Evolutionary conservation across 2,329 filamentous ascomycete species (phyloP), one percentile per base, ranked within the genome.

Genomic region (Aspergillus ochraceoroseus): DNA sequence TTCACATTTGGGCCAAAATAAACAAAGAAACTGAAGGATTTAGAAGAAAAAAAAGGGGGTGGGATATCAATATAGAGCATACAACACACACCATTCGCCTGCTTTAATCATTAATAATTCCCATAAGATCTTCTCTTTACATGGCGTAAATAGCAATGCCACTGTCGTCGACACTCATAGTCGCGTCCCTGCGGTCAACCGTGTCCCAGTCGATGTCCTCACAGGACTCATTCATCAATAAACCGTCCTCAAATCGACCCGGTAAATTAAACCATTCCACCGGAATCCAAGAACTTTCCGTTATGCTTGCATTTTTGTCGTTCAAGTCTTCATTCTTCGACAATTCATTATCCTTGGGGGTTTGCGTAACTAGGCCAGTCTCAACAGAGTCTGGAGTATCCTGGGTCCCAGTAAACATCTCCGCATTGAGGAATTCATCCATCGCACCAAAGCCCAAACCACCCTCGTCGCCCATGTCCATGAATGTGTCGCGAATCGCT

Each of bases 191-290:
- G 7, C 51, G 52, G n/a, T 63, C 58, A 25, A 64, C 43, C 8
- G 52, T 51, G n/a, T 68, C 64, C 64, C 66, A 70, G 38, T 70
- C 62, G 20, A 68, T 53, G 22, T 59, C 57, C 26, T 56, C 49
- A 43, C 57, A 59, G 5, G 56, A 45, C 5, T 61, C 54, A 26
- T 53, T 56, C 44, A 54, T 52, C 15, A 55, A 14, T 30, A 57
- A 41, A 8, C 44, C 48, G 38, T 51, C 48, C 33, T 56, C 56
- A 23, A 57, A 44, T 5, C 53, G 41, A 19, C 57, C 53, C 23
- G 59, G 53, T 7, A 59, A 47, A 48, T 53, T 55, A 29, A 57
- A 48, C 64, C 63, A 66, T 38, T 63, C 60, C 5, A 46, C 25
- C 4, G 58, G 57, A 17, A 63, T 49, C 56, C 58, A 62, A 26